These are phyloP conservation scores for Cryptococcus sp. DNA, from an alignment of 1,284 basidiomycete genomes.

Conservation along the genomic window DNA sequence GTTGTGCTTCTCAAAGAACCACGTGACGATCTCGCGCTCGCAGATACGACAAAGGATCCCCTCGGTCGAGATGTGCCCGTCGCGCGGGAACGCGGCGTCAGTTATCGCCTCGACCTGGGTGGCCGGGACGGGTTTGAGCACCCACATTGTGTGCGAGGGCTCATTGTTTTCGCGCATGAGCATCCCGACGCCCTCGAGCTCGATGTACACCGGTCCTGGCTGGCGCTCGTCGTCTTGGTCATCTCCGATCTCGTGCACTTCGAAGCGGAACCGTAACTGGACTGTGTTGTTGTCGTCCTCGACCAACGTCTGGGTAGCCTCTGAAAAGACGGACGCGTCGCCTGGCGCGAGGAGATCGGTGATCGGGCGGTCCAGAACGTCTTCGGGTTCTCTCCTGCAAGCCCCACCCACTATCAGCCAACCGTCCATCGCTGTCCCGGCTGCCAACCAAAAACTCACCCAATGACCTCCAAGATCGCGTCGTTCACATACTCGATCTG, in stretches of 20 bases:
- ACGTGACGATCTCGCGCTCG: constrained; percentile 92
- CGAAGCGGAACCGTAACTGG: constrained; percentile 83
- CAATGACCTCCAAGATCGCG: constrained; percentile 83
- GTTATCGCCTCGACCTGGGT: constrained; percentile 38
- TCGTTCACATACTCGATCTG: constrained; percentile 86
- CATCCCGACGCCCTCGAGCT: constrained; percentile 98
- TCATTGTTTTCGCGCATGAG: constrained; percentile 88
- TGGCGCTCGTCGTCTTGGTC: constrained; percentile 42
- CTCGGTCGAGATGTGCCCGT: constrained; percentile 71
- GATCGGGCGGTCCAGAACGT: constrained; percentile 73
- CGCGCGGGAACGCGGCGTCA: constrained; percentile 61
- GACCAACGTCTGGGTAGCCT: constrained; percentile 79
- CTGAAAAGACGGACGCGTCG: constrained; percentile 82
- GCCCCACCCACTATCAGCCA: constrained; percentile 4
- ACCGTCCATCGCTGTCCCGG: too few species aligned
- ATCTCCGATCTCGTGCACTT: constrained; percentile 48
- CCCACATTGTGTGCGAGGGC: constrained; percentile 99
- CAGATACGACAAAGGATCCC: constrained; percentile 97
- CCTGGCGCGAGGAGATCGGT: constrained; percentile 75
- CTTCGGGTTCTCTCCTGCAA: constrained; percentile 66
- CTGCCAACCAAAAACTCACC: constrained; percentile 58
- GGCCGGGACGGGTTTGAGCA: constrained; percentile 76
- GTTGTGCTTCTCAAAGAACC: constrained; percentile 99
- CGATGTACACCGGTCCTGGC: constrained; percentile 62
- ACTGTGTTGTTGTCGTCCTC: constrained; percentile 93